These are phyloP conservation scores for Colletotrichum ledebouriae DNA, from an alignment of 2,329 filamentous ascomycete species.

Conservation along the genomic window DNA sequence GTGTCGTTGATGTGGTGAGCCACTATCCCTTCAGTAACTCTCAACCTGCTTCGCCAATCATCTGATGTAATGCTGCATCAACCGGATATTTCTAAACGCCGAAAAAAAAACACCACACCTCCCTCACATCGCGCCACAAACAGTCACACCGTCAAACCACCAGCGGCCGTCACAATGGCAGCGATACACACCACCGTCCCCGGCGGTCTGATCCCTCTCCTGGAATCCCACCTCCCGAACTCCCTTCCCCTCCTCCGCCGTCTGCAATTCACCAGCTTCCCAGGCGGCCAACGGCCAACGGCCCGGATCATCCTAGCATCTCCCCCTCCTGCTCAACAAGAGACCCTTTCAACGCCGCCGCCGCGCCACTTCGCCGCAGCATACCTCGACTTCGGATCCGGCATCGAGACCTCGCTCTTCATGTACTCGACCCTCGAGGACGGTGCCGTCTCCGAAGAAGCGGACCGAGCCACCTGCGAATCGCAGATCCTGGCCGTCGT, in stretches of 20 bases:
- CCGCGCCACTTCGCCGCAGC: constrained; percentile 64
- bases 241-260: constrained; percentile 74
- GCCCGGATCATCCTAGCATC: constrained; percentile 59
- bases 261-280: constrained; percentile 67
- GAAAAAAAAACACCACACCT: background rate
- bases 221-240: constrained; percentile 66
- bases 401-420: constrained; percentile 75
- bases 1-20: constrained; percentile 3
- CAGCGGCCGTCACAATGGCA: constrained; percentile 7
- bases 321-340: no score
- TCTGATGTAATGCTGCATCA: constrained; percentile 20
- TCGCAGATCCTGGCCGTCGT: constrained; percentile 52
- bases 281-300: constrained; percentile 56
- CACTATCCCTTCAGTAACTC: constrained; percentile 9
- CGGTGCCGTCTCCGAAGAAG: constrained; percentile 13
- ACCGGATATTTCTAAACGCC: constrained; percentile 29
- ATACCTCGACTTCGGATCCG: constrained; percentile 71
- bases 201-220: constrained; percentile 58
- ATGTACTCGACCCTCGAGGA: constrained; percentile 69
- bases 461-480: constrained; percentile 47
- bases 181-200: constrained; percentile 50
- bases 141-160: background rate
- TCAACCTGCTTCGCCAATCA: constrained; percentile 8
- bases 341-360: constrained; percentile 13
- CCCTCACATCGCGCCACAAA: background rate